Evolutionary conservation across 1,284 basidiomycete genomes (phyloP), one percentile per base, ranked within the genome.

Genomic region (Hemileia vastatrix): DNA sequence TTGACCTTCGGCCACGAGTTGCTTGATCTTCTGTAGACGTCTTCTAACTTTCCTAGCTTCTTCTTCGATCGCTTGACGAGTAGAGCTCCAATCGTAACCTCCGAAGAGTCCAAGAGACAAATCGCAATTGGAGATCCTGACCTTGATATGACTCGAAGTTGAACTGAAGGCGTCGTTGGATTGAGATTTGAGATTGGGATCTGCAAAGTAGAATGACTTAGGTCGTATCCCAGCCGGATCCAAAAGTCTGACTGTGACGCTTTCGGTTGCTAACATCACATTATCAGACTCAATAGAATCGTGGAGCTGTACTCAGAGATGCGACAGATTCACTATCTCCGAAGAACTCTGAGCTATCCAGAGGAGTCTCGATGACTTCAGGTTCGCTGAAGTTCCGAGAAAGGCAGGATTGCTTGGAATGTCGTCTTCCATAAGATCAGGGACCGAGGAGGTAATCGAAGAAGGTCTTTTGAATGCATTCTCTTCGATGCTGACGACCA

Each of bases 1-100:
- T 73, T 97, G 94, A 2, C 94, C 94, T 50, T 81, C 86, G 0
- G 93, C 90, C n/a, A 97, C 83, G 2, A 98, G 80, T 76, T 97
- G 94, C 56, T 88, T 82, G 71, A 98, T 95, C 77, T 88, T 90
- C 53, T 88, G 86, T 48, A 98, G 81, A 23, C 85, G 84, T 57
- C 85, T 84, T 53, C 90, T 84, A 78, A 98, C 90, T 33, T 87
- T 85, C 72, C 87, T 90, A 64, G 89, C 83, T 74, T 93, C 87
- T 54, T 88, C 85, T 73, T 94, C 88, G 56, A 98, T 90, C 4
- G 83, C 83, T 73, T 82, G 85, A 52, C 92, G 84, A 1, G 94
- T 98, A 44, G 82, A 80, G 0, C 76, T 76, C 91, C 94, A 97
- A 72, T 98, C 94, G 71, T 92, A 98, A 1, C 94, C 92, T 62